Evolutionary conservation across 306 rosid genomes (phyloP), one percentile per base, ranked within the genome.

Genomic region (Vachellia pachyceras): DNA sequence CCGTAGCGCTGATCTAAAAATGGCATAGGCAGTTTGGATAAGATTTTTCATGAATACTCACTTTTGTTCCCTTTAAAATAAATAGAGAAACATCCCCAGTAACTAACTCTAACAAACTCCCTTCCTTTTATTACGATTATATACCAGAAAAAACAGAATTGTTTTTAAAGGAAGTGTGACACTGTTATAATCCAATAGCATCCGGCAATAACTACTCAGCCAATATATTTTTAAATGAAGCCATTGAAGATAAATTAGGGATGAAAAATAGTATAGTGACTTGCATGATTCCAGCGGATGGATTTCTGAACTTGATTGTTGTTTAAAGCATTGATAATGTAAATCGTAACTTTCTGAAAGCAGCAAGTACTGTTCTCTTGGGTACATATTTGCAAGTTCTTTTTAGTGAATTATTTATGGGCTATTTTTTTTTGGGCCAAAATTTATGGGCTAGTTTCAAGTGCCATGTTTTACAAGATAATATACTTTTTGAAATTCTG

Each of bases 251-350:
- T 15, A 36, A 78, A 44, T 68, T 50, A 22, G 75, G 60, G 6
- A 46, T 36, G 57, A 73, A 41, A 61, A 11, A 20, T 60, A 76
- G n/a, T 47, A 42, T 20, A 37, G 55, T 76, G 46, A 20, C 29
- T 11, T 1, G 11, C 17, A 64, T 11, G 69, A 39, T 44, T 64
- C 58, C 52, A 33, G 70, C 15, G 73, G 64, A 41, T n/a, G 6
- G 49, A 52, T 67, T 79, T 72, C 58, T 78, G 37, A 78, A 78
- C 55, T 47, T 55, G 18, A 41, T 35, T 83, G 11, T 29, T n/a
- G 3, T 46, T 45, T 45, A 45, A 45, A 45, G 22, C 5, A 13
- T 47, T 71, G 42, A 17, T 45, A 6, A 6, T 23, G 22, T 70
- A 45, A 71, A 47, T 46, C 61, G 6, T 45, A 20, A 12, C 45